These are phyloP conservation scores for Tulasnella sp. DNA, from an alignment of 768 basidiomycete species.

Conservation along the genomic window DNA sequence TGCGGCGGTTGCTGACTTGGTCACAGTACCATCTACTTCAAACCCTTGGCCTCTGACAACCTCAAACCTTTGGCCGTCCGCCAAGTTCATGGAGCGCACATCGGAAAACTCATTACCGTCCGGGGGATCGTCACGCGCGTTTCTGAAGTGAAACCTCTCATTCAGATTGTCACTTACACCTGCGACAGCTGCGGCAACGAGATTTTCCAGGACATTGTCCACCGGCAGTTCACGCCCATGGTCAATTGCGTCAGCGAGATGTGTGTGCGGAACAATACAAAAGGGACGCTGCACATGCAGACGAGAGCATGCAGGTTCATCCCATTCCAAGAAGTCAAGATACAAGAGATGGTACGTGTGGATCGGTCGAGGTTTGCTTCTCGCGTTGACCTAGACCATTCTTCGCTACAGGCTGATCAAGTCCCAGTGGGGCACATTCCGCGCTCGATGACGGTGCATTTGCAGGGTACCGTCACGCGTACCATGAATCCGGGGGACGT, in stretches of 20 bases:
- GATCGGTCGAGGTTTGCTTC: not conserved
- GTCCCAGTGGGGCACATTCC: constrained; percentile 99
- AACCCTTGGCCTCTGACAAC: constrained; percentile 49
- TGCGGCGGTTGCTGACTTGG: constrained; percentile 17
- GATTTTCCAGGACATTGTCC: constrained; percentile 93
- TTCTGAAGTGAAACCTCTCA: constrained; percentile 94
- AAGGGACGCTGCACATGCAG: constrained; percentile 94
- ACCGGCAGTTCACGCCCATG: constrained; percentile 83
- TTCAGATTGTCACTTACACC: constrained; percentile 95
- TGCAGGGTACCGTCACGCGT: constrained; percentile 81
- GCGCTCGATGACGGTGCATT: constrained; percentile 93
- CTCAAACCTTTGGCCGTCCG: constrained; percentile 69
- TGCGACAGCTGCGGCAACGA: constrained; percentile 98
- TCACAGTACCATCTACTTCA: constrained; percentile 83
- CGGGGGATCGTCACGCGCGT: constrained; percentile 97
- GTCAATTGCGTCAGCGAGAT: constrained; percentile 77
- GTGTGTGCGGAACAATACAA: constrained; percentile 75
- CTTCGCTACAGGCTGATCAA: constrained; percentile 71
- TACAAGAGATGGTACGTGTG: constrained; percentile 84
- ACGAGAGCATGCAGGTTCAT: constrained; percentile 93
- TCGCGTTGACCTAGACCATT: not conserved
- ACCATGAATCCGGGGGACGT: constrained; percentile 92
- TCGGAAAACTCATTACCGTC: constrained; percentile 91
- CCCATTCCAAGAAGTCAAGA: constrained; percentile 97
- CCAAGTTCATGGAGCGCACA: constrained; percentile 69